A percentile compares a stretch with the other conserved stretches of the same genome.
Conservation (phyloP, 2,329 filamentous ascomycete species). For the Hyphodiscus sp. region DNA sequence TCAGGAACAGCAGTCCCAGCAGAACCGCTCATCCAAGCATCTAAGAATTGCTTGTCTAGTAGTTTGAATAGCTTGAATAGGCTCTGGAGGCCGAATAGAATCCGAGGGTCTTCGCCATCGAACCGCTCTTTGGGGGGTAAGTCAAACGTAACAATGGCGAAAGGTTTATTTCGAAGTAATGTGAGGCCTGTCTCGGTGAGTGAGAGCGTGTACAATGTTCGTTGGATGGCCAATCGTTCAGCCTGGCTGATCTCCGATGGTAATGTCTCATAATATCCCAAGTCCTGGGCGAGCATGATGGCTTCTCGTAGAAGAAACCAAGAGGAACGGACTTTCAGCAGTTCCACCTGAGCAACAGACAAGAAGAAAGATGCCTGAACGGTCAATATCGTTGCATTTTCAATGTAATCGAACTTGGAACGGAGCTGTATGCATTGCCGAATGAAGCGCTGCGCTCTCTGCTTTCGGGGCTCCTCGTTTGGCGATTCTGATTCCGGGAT, state of each 20-base stretch:
- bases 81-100: constrained; percentile 37
- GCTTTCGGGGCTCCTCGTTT: not conserved
- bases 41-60: constrained; percentile 38
- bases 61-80: constrained; percentile 40
- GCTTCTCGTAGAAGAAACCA: constrained; percentile 38
- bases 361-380: constrained; percentile 6
- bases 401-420: constrained; percentile 2
- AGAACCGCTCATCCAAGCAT: constrained; percentile 37
- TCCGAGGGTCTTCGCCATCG: constrained; percentile 30
- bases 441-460: constrained; percentile 2
- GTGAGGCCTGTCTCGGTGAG: constrained; percentile 47
- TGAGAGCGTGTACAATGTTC: constrained; percentile 49
- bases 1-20: constrained; percentile 4
- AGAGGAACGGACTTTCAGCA: constrained; percentile 1
- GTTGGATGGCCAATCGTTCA: constrained; percentile 38
- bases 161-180: constrained; percentile 15
- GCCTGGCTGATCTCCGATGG: constrained; percentile 28
- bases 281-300: constrained; percentile 39
- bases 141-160: constrained; percentile 35
- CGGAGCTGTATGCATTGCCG: constrained; percentile 3
- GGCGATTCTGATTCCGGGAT: not conserved
- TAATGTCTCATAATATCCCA: constrained; percentile 34
- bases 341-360: constrained; percentile 5
- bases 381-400: constrained; percentile 1
- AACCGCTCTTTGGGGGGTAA: constrained; percentile 35